A percentile compares a stretch with the other conserved stretches of the same genome.
Evolutionary conservation across 176 grass and related monocot species (phyloP).

Genomic region (Rhynchospora pubera): DNA sequence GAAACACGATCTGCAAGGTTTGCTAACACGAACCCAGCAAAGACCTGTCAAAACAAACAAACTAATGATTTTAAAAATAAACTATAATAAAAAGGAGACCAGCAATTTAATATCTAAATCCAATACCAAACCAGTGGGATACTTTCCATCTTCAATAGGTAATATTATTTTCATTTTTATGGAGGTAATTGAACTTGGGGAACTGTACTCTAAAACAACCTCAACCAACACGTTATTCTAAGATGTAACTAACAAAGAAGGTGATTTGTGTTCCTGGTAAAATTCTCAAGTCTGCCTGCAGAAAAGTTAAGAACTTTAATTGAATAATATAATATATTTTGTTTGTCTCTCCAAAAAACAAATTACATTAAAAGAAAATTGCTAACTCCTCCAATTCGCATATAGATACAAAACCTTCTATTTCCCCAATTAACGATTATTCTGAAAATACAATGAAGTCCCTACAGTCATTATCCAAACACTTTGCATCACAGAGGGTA

Average conservation of each 20-base stretch:
- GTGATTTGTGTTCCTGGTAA: neutral
- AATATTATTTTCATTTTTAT: neutral
- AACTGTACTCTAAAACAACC: neutral
- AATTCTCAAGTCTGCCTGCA: neutral
- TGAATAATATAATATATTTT: neutral
- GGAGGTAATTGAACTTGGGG: neutral
- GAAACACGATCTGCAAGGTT: slow-evolving; percentile 67
- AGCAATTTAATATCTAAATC: neutral
- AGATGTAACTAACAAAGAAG: neutral
- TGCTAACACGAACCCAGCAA: slow-evolving; percentile 91
- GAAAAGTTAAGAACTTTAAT: too few species aligned
- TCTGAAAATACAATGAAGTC: neutral
- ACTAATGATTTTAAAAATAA: neutral
- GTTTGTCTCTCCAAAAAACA: neutral
- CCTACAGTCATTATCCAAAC: neutral
- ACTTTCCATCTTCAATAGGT: neutral
- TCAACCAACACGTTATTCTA: neutral
- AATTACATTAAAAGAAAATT: neutral
- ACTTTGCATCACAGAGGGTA: neutral
- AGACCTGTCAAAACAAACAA: slow-evolving; percentile 50
- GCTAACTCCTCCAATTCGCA: neutral
- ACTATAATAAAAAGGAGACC: neutral
- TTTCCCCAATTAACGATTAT: neutral
- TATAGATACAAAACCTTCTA: neutral
- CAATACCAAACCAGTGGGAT: neutral